Evolutionary conservation across 805 yeast genomes (phyloP).

Genomic region (Crinitomyces ghanaensis): DNA sequence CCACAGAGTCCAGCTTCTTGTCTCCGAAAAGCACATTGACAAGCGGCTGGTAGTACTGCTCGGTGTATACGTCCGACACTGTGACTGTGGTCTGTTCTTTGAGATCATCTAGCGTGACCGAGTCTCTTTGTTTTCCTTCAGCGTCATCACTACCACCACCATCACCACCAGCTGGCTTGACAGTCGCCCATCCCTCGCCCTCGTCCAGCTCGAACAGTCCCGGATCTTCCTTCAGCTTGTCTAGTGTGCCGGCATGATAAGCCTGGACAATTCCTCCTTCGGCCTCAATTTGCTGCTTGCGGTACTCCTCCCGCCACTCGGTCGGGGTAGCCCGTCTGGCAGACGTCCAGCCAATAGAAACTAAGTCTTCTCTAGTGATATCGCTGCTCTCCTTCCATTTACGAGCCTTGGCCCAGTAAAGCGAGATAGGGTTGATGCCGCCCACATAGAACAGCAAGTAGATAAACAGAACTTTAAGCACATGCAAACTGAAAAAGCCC

Average conservation of each 20-base stretch:
- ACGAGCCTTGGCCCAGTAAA: slow-evolving; percentile 28
- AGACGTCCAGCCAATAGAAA: slow-evolving; percentile 87
- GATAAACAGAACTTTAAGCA: slow-evolving; percentile 46
- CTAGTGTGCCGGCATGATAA: slow-evolving; percentile 58
- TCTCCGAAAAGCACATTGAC: slow-evolving; percentile 4
- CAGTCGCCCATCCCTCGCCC: slow-evolving; percentile 65
- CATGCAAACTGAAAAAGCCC: slow-evolving; percentile 62
- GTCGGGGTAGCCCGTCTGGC: slow-evolving; percentile 59
- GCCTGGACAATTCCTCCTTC: slow-evolving; percentile 66
- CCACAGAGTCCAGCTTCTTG: slow-evolving; percentile 3
- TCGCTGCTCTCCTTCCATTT: slow-evolving; percentile 14
- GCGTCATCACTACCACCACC: slow-evolving; percentile 40
- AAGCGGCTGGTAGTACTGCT: slow-evolving; percentile 3
- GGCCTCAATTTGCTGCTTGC: slow-evolving; percentile 49
- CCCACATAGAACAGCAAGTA: slow-evolving; percentile 57
- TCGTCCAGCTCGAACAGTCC: slow-evolving; percentile 48
- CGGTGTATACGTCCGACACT: slow-evolving; percentile 11
- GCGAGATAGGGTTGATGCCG: slow-evolving; percentile 59
- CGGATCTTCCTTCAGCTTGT: slow-evolving; percentile 43
- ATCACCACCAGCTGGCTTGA: slow-evolving; percentile 57
- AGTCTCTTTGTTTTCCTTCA: slow-evolving; percentile 8
- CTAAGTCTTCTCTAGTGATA: slow-evolving; percentile 35
- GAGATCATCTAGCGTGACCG: too few species aligned
- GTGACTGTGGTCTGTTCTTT: slow-evolving; percentile 16
- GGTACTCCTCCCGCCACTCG: slow-evolving; percentile 59